A percentile compares a stretch with the other conserved stretches of the same genome.
Evolutionary conservation across 2,329 filamentous ascomycete species (phyloP).

Genomic region (Pezizomycotina sp.): DNA sequence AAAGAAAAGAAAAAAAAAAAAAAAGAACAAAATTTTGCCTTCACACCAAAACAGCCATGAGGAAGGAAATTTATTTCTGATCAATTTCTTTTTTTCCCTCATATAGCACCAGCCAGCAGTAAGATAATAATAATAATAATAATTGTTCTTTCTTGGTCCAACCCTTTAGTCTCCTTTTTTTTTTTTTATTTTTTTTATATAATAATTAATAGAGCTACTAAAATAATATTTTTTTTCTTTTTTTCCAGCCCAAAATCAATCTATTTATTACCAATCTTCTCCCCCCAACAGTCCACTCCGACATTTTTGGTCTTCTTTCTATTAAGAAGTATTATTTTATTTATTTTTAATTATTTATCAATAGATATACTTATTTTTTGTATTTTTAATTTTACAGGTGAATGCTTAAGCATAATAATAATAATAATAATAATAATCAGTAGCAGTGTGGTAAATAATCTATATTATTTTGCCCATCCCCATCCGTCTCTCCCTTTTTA

Average conservation of each 20-base stretch:
- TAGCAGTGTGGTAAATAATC: no score
- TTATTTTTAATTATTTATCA: conserved; percentile 1
- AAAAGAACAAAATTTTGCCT: not conserved
- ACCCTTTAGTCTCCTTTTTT: not conserved
- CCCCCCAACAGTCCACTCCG: not conserved
- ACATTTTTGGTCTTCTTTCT: no score
- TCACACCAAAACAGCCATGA: not conserved
- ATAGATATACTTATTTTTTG: no score
- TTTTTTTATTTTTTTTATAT: not conserved
- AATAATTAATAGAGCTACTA: not conserved
- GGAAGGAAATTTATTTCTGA: not conserved
- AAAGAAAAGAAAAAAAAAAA: conserved; percentile 1
- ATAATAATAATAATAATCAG: no score
- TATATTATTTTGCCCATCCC: no score
- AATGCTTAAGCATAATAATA: no score
- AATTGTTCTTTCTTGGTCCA: conserved; percentile 1
- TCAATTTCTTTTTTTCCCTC: conserved; percentile 5
- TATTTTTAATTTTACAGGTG: no score
- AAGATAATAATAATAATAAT: not conserved
- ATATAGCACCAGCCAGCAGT: not conserved
- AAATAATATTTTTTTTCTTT: not conserved
- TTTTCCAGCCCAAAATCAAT: not conserved
- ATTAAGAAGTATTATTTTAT: conserved; percentile 5
- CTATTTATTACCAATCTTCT: conserved; percentile 3
- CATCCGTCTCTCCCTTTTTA: no score